Evolutionary conservation across 768 basidiomycete genomes (phyloP), one percentile per base, ranked within the genome.

Genomic region (Rhizopogon vesiculosus): DNA sequence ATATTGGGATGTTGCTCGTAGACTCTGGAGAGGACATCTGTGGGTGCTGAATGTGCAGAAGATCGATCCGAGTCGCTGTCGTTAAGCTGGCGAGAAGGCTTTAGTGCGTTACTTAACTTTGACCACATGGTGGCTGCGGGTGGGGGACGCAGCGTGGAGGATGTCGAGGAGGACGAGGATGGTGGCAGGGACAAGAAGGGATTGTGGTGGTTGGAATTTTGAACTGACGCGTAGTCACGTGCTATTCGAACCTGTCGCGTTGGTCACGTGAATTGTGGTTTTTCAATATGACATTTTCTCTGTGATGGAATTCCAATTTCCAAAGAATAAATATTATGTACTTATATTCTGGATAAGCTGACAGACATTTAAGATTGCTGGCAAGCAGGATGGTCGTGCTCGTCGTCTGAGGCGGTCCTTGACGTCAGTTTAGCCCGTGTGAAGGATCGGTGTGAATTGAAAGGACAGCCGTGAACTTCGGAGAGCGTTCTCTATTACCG

Each of bases 1-100:
- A 84, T 64, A 66, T 83, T 84, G 22, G 82, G 82, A 56, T 85
- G 83, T 54, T 83, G 82, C 65, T 85, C 81, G 56, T 75, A 78
- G 31, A 84, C 78, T 62, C 74, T 76, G 48, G 71, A 66, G 61
- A 84, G 66, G 19, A 84, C 80, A 52, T 78, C 78, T 45, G 58
- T 52, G 42, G 56, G 57, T 33, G 53, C 28, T 31, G 59, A 4
- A 58, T 58, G 39, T 61, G 55, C 51, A 42, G 55, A 13, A 43
- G 56, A 35, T 64, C 64, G 43, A 51, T 38, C 46, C n/a, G 51
- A 13, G 18, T 66, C 69, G 7, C 57, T 53, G 18, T 66, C 62
- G 29, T 54, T 52, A 42, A 58, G 64, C 10, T 69, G 66, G 54
- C 73, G 71, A 54, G 35, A 38, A 38, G 69, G 67, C 64, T 80